A percentile compares a stretch with the other conserved stretches of the same genome.
Evolutionary conservation across 2,329 filamentous ascomycete species (phyloP).

Genomic region (Colletotrichum gigasporum): DNA sequence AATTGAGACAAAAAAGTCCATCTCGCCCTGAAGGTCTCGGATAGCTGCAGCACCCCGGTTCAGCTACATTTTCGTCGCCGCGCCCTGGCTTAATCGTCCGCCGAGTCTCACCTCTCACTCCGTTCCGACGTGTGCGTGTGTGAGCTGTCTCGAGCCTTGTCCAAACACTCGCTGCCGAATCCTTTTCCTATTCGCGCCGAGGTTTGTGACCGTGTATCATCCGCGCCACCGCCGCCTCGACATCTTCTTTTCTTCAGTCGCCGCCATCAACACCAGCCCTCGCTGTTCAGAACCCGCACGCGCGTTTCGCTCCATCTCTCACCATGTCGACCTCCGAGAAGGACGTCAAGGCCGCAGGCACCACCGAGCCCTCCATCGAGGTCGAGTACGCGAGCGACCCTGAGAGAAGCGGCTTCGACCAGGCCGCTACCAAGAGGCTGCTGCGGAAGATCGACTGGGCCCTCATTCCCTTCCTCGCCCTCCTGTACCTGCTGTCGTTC

Average conservation of each 20-base stretch:
- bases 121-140: constrained; percentile 2
- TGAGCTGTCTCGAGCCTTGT: constrained; percentile 1
- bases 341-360: constrained; percentile 23
- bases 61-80: constrained; percentile 10
- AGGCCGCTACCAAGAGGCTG: constrained; percentile 56
- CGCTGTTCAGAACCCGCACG: background rate
- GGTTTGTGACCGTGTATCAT: background rate
- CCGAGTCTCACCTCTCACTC: background rate
- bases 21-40: background rate
- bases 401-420: constrained; percentile 40
- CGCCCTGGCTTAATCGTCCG: background rate
- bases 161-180: background rate
- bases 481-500: constrained; percentile 60
- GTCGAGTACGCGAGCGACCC: constrained; percentile 31
- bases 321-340: constrained; percentile 27
- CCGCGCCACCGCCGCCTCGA: too few species aligned
- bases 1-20: background rate
- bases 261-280: too few species aligned
- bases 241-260: too few species aligned
- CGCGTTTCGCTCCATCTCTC: background rate
- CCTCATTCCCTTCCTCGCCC: constrained; percentile 67
- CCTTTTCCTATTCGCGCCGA: background rate
- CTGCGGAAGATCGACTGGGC: constrained; percentile 63
- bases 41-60: background rate
- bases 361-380: constrained; percentile 29